Percentiles rank a stretch among this genome's conserved stretches.
Evolutionary conservation across 805 yeast species (phyloP).

Genomic region (Candida xiaguanensis): DNA sequence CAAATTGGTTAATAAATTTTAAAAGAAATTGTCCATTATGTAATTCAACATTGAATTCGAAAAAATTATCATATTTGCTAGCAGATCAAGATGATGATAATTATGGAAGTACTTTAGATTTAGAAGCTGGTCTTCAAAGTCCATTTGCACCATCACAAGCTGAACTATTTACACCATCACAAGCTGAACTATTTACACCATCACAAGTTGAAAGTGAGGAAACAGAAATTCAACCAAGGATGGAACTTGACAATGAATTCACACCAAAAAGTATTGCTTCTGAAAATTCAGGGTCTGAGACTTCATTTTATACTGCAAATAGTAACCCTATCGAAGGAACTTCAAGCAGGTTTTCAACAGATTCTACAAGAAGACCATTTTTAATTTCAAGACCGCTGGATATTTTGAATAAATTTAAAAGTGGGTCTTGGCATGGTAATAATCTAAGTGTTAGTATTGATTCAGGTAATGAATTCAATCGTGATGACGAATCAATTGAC

Average conservation of each 20-base stretch:
- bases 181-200: no score
- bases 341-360: not conserved
- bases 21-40: constrained; percentile 59
- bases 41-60: constrained; percentile 25
- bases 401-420: constrained; percentile 16
- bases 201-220: constrained; percentile 7
- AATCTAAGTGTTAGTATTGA: constrained; percentile 13
- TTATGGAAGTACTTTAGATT: constrained; percentile 22
- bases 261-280: not conserved
- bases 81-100: constrained; percentile 12
- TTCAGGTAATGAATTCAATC: constrained; percentile 2
- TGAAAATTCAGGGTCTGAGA: not conserved
- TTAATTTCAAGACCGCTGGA: constrained; percentile 23
- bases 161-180: no score
- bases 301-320: constrained; percentile 5
- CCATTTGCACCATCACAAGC: constrained; percentile 2
- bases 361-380: constrained; percentile 6
- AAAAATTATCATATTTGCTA: constrained; percentile 13
- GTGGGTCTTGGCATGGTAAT: not conserved
- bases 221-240: constrained; percentile 3
- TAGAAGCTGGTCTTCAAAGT: constrained; percentile 12
- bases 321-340: constrained; percentile 2
- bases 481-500: not conserved
- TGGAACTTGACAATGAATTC: no score
- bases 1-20: constrained; percentile 57